Evolutionary conservation across 2,329 filamentous ascomycete genomes (phyloP), one percentile per base, ranked within the genome.

Genomic region (Nigrospora oryzae): DNA sequence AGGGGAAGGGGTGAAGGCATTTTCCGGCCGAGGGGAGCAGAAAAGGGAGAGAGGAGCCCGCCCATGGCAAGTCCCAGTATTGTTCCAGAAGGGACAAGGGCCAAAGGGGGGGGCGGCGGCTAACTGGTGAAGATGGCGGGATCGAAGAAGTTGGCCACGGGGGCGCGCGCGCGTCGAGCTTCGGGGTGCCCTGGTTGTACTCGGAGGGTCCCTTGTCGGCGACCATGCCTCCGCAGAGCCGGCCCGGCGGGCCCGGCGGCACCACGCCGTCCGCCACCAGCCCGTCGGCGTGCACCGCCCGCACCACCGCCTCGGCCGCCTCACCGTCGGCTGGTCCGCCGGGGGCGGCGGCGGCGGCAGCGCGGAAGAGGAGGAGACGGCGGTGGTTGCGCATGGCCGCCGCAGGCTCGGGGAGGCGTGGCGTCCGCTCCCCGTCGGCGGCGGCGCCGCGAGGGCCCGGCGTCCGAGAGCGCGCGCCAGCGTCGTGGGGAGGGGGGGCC

Each of bases 161-260:
- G 68, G 0, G 75, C n/a, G n/a, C n/a, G n/a, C n/a, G 76, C 0
- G 79, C 66, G 50, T 81, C 77, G 54, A 83, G 79, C 49, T 83
- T 78, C 32, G 81, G 64, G 49, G 81, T 83, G 1, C 74, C 76
- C 40, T 70, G 70, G 53, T 82, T 81, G 55, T 82, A 82, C 51
- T 83, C 83, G 64, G 73, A 83, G 0, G 75, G 76, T 0, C 72
- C 70, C 14, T 76, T 66, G 16, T 79, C 79, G 38, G 73, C 33
- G 1, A 77, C 67, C 79, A 84, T 84, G 50, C 73, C 76, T 38
- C 52, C 49, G 53, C 83, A 83, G 34, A 84, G 61, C 7, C 55
- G 53, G 51, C 83, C 74, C 3, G 83, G 59, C n/a, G 70, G 56
- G 0, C 63, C 54, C 49, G 75, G 71, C 0, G 69, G 65, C 16